phyloP scores from a whole-genome alignment of 352 stramenopile genomes.

The Pythium rishiriense region DNA sequence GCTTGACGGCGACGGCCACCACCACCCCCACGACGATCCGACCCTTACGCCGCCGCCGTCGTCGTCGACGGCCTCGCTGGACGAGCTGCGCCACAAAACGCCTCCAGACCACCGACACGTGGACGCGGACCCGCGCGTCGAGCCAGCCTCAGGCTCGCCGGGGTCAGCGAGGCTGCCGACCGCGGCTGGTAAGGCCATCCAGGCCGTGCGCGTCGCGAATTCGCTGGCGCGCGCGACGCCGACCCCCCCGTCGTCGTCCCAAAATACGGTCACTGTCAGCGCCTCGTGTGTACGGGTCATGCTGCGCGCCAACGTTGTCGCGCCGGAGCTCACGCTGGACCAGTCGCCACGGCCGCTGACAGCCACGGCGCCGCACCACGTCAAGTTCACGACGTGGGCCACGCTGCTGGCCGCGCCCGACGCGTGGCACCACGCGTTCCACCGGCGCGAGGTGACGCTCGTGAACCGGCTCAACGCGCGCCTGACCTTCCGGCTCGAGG shows the following conservation, averaged over 20 bases:
- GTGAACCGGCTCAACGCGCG: constrained; percentile 59
- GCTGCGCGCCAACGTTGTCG: constrained; percentile 59
- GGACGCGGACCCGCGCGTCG: background rate
- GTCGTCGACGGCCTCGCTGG: background rate
- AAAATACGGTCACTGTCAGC: constrained; percentile 16
- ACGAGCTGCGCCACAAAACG: background rate
- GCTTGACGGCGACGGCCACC: constrained; percentile 21
- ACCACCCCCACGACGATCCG: background rate
- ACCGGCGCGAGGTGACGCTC: constrained; percentile 53
- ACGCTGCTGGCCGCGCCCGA: constrained; percentile 34
- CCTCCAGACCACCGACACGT: background rate
- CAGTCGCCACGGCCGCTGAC: constrained; percentile 24
- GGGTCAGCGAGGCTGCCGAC: constrained; percentile 7
- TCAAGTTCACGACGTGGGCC: constrained; percentile 80
- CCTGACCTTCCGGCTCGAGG: constrained; percentile 73
- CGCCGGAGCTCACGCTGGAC: constrained; percentile 66
- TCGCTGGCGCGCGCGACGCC: constrained; percentile 31
- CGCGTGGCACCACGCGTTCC: constrained; percentile 41
- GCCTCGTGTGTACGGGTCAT: constrained; percentile 61
- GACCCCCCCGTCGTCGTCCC: background rate
- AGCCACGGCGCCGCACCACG: constrained; percentile 34
- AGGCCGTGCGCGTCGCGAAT: constrained; percentile 70
- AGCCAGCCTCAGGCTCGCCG: constrained; percentile 10
- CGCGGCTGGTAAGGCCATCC: constrained; percentile 65
- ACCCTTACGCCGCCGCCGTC: background rate